Evolutionary conservation across 129 eudicot species (phyloP).

Genomic region (Smallanthus sonchifolius): DNA sequence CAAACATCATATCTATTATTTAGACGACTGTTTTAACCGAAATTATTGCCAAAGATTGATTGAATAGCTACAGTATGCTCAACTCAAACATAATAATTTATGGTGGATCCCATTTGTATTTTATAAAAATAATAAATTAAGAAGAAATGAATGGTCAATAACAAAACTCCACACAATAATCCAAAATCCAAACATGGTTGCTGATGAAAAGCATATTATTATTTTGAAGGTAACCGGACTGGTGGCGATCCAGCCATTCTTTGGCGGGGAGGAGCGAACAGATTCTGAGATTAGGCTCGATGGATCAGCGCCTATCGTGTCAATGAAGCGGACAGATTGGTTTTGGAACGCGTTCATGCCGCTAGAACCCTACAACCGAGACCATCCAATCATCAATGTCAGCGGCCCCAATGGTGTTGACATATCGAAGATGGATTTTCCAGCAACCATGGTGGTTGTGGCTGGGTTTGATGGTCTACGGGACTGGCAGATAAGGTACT

Average conservation of each 20-base stretch:
- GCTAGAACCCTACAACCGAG: constrained; percentile 13
- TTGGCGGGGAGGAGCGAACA: constrained; percentile 38
- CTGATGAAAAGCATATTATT: background rate
- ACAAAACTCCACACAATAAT: too few species aligned
- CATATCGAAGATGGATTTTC: constrained; percentile 19
- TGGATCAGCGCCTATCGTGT: constrained; percentile 8
- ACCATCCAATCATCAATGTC: constrained; percentile 26
- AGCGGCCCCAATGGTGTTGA: constrained; percentile 27
- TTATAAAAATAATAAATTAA: too few species aligned
- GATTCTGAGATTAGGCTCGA: background rate
- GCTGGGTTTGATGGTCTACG: constrained; percentile 11
- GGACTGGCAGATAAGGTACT: constrained; percentile 28
- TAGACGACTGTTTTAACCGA: too few species aligned
- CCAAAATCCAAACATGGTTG: too few species aligned
- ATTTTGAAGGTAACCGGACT: constrained; percentile 22
- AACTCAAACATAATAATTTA: too few species aligned
- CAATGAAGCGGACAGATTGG: constrained; percentile 23
- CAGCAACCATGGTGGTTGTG: constrained; percentile 24
- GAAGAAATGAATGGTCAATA: too few species aligned
- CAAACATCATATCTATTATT: too few species aligned
- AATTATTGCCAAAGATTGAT: too few species aligned
- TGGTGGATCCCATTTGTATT: too few species aligned
- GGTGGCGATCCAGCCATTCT: constrained; percentile 33
- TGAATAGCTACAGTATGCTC: too few species aligned
- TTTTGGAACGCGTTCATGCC: constrained; percentile 34